Percentiles rank a stretch among this genome's conserved stretches.
phyloP scores from a whole-genome alignment of 1,284 basidiomycete genomes.

The Malassezia dermatis region DNA sequence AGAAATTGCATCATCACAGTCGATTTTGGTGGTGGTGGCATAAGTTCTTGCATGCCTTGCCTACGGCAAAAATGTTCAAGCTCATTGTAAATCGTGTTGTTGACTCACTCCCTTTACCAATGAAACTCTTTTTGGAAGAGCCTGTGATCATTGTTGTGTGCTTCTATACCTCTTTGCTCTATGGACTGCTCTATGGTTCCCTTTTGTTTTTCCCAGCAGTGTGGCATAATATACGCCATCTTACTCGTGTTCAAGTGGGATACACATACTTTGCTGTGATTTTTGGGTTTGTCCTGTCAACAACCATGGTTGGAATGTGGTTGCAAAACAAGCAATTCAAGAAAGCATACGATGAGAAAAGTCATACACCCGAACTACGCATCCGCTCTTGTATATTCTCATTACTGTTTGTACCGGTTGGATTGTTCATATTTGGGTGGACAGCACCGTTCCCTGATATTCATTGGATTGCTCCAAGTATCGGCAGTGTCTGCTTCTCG shows the following conservation, averaged over 20 bases:
- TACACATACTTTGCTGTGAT: conserved; percentile 17
- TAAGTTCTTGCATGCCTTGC: not conserved
- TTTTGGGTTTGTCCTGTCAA: conserved; percentile 9
- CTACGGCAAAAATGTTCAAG: not conserved
- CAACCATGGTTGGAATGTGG: conserved; percentile 10
- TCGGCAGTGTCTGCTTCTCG: conserved; percentile 15
- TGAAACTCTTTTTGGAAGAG: conserved; percentile 17
- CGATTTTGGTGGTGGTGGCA: not conserved
- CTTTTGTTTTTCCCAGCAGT: conserved; percentile 19
- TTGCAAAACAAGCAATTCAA: conserved; percentile 10
- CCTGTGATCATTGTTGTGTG: conserved; percentile 19
- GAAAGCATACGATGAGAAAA: conserved; percentile 7
- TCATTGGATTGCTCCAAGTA: conserved; percentile 19
- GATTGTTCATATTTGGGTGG: conserved; percentile 24
- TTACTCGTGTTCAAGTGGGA: conserved; percentile 15
- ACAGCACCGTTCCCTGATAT: conserved; percentile 17
- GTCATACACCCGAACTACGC: conserved; percentile 16
- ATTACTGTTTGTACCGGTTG: conserved; percentile 17
- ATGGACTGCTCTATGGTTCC: conserved; percentile 21
- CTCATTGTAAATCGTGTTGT: not conserved
- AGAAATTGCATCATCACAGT: not conserved
- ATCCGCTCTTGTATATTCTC: conserved; percentile 17
- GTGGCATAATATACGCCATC: conserved; percentile 14
- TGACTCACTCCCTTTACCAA: conserved; percentile 8
- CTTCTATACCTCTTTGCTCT: conserved; percentile 19